Conservation (phyloP, 1,284 basidiomycete species). For the Ceratobasidium sp. region DNA sequence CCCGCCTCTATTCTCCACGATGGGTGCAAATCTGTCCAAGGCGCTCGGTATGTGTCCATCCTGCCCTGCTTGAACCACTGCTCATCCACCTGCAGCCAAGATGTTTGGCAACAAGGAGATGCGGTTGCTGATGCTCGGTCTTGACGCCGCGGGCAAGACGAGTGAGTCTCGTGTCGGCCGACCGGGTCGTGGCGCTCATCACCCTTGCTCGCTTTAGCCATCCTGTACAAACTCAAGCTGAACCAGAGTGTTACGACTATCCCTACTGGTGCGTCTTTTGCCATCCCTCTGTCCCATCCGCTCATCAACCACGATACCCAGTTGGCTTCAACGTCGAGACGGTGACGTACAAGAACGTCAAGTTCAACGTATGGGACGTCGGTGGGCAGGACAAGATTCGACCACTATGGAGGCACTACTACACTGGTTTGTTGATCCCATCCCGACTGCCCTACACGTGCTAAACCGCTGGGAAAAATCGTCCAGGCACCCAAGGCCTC, state of each 20-base stretch:
- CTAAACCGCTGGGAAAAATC: conserved; percentile 44
- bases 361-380: conserved; percentile 99
- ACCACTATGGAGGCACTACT: conserved; percentile 99
- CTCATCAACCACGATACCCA: conserved; percentile 48
- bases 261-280: conserved; percentile 63
- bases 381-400: conserved; percentile 99
- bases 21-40: conserved; percentile 57
- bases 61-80: not conserved
- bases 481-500: conserved; percentile 67
- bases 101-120: conserved; percentile 72
- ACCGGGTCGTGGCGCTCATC: conserved; percentile 24
- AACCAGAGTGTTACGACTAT: conserved; percentile 99
- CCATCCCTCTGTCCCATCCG: conserved; percentile 45
- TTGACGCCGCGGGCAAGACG: conserved; percentile 97
- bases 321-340: conserved; percentile 99
- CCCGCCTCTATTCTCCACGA: conserved; percentile 41
- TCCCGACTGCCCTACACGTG: not conserved
- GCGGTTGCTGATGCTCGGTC: conserved; percentile 77
- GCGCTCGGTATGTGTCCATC: conserved; percentile 48
- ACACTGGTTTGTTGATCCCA: conserved; percentile 58
- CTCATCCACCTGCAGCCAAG: conserved; percentile 50
- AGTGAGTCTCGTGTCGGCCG: conserved; percentile 56
- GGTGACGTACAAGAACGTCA: conserved; percentile 99
- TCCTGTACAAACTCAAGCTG: conserved; percentile 99
- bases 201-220: conserved; percentile 73